Conservation (phyloP, 352 stramenopile genomes). For the Phytophthora rubi region DNA sequence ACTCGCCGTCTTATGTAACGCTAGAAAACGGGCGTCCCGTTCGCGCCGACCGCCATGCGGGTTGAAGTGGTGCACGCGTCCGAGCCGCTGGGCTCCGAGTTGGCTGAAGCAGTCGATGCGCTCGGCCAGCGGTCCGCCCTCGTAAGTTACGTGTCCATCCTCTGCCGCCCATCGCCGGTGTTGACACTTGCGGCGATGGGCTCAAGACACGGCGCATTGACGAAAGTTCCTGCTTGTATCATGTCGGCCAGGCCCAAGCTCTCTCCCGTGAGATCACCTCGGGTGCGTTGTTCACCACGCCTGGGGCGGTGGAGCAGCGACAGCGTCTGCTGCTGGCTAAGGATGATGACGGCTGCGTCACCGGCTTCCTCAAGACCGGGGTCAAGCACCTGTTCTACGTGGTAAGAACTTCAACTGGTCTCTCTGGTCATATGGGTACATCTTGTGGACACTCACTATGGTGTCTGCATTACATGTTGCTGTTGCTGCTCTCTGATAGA, state of each 20-base stretch:
- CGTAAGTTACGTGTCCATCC: constrained; percentile 33
- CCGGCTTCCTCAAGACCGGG: constrained; percentile 73
- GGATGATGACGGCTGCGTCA: constrained; percentile 22
- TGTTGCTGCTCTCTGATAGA: constrained; percentile 40
- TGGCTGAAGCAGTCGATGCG: constrained; percentile 44
- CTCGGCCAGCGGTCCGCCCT: constrained; percentile 55
- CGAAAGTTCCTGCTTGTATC: not conserved
- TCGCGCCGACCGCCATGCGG: constrained; percentile 28
- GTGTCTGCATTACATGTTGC: not conserved
- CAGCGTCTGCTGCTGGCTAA: constrained; percentile 54
- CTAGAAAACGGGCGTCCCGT: constrained; percentile 27
- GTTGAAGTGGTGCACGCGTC: constrained; percentile 38
- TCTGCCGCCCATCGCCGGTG: not conserved
- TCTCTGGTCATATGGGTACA: not conserved
- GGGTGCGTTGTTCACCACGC: constrained; percentile 42
- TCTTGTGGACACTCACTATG: not conserved
- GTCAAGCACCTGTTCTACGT: constrained; percentile 83
- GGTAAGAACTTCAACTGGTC: constrained; percentile 32
- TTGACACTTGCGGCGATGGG: constrained; percentile 7
- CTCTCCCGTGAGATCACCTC: constrained; percentile 73
- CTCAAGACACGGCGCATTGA: not conserved
- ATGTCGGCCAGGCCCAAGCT: constrained; percentile 52
- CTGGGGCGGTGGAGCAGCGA: constrained; percentile 35
- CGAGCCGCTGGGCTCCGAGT: constrained; percentile 24
- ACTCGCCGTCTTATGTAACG: no score